These are phyloP conservation scores for Ceratocystis cubensis DNA, from an alignment of 2,329 filamentous ascomycete genomes.

Conservation along the genomic window DNA sequence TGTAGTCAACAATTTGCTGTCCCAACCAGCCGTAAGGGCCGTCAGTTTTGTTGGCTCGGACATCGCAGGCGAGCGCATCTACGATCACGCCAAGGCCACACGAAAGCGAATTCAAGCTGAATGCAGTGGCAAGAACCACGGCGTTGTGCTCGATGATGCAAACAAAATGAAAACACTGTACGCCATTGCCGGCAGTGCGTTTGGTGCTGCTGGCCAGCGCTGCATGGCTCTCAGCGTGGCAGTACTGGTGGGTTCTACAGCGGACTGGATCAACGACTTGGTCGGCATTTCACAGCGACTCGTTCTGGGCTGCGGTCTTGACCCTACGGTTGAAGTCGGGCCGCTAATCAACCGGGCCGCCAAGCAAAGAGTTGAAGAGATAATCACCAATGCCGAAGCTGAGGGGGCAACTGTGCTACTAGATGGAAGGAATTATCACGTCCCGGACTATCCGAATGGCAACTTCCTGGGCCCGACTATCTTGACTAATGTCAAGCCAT, in stretches of 20 bases:
- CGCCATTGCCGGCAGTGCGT: slow-evolving; percentile 33
- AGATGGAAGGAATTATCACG: slow-evolving; percentile 23
- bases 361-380: slow-evolving; percentile 22
- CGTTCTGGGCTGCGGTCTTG: slow-evolving; percentile 23
- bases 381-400: slow-evolving; percentile 23
- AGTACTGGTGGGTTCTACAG: slow-evolving; percentile 52
- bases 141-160: slow-evolving; percentile 53
- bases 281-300: slow-evolving; percentile 48
- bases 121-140: slow-evolving; percentile 53
- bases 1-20: slow-evolving; percentile 53
- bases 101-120: slow-evolving; percentile 56
- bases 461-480: slow-evolving; percentile 25
- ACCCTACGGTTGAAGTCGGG: slow-evolving; percentile 22
- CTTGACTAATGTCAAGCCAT: slow-evolving; percentile 23
- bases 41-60: slow-evolving; percentile 68
- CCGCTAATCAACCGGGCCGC: slow-evolving; percentile 23
- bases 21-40: slow-evolving; percentile 56
- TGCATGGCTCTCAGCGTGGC: slow-evolving; percentile 50
- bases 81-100: slow-evolving; percentile 54
- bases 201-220: slow-evolving; percentile 44
- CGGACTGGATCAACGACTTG: slow-evolving; percentile 52
- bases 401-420: slow-evolving; percentile 24
- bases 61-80: slow-evolving; percentile 56
- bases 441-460: slow-evolving; percentile 24
- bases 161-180: slow-evolving; percentile 52